Base-by-base conservation (phyloP, 768 basidiomycete species). In the Gloeophyllum trabeum region DNA sequence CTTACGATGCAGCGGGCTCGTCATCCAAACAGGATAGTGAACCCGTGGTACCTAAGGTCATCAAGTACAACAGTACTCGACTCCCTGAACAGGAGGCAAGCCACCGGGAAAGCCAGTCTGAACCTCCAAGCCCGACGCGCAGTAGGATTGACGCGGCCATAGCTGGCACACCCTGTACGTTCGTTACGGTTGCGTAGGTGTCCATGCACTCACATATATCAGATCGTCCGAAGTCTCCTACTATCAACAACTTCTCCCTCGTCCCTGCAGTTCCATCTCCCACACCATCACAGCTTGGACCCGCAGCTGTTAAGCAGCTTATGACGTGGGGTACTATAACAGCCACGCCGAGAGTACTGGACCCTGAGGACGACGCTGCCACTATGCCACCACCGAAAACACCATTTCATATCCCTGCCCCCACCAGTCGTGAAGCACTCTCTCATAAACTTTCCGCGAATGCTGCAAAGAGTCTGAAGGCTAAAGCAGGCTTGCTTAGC, bases 281-380 rank as follows among this genome's bases (percentile, higher is more conserved):
- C 1, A 86, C 84, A 5, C 81, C 91, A 0, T 72, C 79, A 4
- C 70, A 87, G 52, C 73, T 97, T 36, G 88, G 87, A 1, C 76
- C 91, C 2, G 65, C 70, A 4, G 85, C 88, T 1, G 71, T 98
- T 40, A 90, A 91, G 53, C 82, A 97, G 50, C 74, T 99, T 13
- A 91, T 98, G 84, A 99, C 96, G 10, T 93, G 90, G 91, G 96
- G 96, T 2, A 92, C 90, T 10, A 69, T 98, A 19, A 78, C 81
- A 48, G 82, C 87, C 13, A 98, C 96, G 6, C 96, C 96, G 3
- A 81, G 94, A 41, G 72, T 96, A 4, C 73, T 98, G 48, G 77
- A 79, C 7, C 66, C 73, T 51, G 62, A 70, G 6, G 72, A 79
- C 25, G 74, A 83, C 49, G 63, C 70, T 3, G 57, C 62, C 2